These are phyloP conservation scores for Aspergillus heteromorphus DNA, from an alignment of 495 filamentous ascomycete genomes.

Conservation along the genomic window DNA sequence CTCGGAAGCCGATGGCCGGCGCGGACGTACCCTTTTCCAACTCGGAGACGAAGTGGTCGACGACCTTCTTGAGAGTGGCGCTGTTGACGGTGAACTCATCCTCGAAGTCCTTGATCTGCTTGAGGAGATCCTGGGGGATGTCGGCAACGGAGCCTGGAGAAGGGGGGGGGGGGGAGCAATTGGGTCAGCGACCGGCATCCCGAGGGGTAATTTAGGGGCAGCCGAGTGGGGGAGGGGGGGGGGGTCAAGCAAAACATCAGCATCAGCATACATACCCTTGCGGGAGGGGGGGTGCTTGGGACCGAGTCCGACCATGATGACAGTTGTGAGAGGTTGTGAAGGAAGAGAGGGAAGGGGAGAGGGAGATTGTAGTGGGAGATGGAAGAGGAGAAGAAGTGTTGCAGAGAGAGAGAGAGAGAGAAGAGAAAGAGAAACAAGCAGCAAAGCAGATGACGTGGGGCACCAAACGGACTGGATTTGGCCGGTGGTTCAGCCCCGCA, in stretches of 20 bases:
- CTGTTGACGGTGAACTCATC: constrained; percentile 75
- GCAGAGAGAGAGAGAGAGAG: background rate
- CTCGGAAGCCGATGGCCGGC: background rate
- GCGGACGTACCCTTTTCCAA: constrained; percentile 70
- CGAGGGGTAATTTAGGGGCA: background rate
- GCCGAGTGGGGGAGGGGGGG: constrained; percentile 13
- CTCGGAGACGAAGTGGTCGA: constrained; percentile 81
- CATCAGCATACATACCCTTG: constrained; percentile 74
- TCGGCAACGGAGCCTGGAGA: constrained; percentile 66
- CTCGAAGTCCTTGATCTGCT: constrained; percentile 82
- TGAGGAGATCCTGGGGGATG: constrained; percentile 76
- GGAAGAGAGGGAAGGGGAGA: constrained; percentile 2
- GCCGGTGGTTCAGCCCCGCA: too few relatives aligned
- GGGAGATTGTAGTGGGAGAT: background rate
- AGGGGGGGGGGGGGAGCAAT: constrained; percentile 26
- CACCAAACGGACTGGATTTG: background rate
- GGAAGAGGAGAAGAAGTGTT: background rate
- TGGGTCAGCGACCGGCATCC: constrained; percentile 7
- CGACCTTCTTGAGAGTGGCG: constrained; percentile 80
- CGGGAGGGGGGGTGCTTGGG: constrained; percentile 69
- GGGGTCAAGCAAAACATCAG: constrained; percentile 14
- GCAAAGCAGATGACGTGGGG: background rate
- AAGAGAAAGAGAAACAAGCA: constrained; percentile 2
- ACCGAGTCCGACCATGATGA: constrained; percentile 70
- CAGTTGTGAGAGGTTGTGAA: background rate